Evolutionary conservation across 345 rosid genomes (phyloP).

Genomic region (Geranium rotundifolium): DNA sequence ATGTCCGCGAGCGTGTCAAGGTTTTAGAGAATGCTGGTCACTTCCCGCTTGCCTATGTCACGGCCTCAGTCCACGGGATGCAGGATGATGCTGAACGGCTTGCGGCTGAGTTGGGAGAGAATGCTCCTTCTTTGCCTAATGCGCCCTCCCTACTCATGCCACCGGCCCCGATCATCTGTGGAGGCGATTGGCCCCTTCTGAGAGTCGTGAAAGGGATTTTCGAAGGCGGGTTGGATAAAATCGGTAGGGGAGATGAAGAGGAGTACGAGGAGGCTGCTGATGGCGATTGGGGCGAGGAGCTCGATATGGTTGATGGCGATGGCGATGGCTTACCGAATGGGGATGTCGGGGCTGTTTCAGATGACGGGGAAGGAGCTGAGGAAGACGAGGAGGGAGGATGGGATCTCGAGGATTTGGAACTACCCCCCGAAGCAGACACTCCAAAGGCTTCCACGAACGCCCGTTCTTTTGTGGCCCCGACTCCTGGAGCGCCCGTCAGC

Average conservation of each 20-base stretch:
- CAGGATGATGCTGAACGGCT: slow-evolving; percentile 59
- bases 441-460: slow-evolving; percentile 55
- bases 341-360: slow-evolving; percentile 59
- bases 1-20: slow-evolving; percentile 77
- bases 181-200: slow-evolving; percentile 95
- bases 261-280: slow-evolving; percentile 68
- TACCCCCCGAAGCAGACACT: slow-evolving; percentile 82
- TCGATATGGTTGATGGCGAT: slow-evolving; percentile 57
- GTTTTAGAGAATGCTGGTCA: slow-evolving; percentile 83
- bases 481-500: slow-evolving; percentile 76
- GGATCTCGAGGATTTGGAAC: slow-evolving; percentile 88
- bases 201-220: slow-evolving; percentile 90
- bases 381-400: slow-evolving; percentile 77
- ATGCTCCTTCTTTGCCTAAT: slow-evolving; percentile 58
- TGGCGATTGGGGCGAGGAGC: slow-evolving; percentile 83
- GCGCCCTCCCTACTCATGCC: slow-evolving; percentile 71
- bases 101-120: slow-evolving; percentile 60
- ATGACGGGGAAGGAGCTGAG: slow-evolving; percentile 53
- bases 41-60: slow-evolving; percentile 73
- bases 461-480: slow-evolving; percentile 64
- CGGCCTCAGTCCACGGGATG: slow-evolving; percentile 77
- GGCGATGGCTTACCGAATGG: slow-evolving; percentile 57
- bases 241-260: slow-evolving; percentile 36
- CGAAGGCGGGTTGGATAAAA: slow-evolving; percentile 72
- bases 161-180: slow-evolving; percentile 57